phyloP scores from a whole-genome alignment of 768 basidiomycete genomes.

The Trametes gibbosa region DNA sequence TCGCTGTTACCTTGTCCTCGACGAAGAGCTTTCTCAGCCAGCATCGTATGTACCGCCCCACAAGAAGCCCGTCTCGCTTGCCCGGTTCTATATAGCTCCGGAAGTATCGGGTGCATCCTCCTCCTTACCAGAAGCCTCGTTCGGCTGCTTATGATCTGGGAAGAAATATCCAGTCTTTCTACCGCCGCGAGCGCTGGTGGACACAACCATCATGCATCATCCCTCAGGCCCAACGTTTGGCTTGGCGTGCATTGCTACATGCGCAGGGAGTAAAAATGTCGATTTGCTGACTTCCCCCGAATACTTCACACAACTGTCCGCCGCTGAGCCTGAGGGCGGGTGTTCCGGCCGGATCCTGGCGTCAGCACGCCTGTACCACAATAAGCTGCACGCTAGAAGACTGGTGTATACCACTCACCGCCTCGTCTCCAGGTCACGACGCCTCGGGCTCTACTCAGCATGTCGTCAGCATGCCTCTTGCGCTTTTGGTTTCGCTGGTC shows the following conservation, averaged over 20 bases:
- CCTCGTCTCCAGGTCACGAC: neutral
- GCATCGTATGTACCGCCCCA: too few species aligned
- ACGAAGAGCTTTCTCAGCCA: too few species aligned
- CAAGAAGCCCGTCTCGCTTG: too few species aligned
- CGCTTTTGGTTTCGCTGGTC: neutral
- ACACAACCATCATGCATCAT: too few species aligned
- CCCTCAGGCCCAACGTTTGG: too few species aligned
- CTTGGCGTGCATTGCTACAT: neutral
- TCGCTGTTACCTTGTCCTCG: too few species aligned
- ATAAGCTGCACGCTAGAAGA: slow-evolving; percentile 5
- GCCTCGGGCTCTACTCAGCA: neutral
- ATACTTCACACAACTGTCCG: slow-evolving; percentile 15
- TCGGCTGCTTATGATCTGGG: too few species aligned
- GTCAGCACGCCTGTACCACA: slow-evolving; percentile 2
- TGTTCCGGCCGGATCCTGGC: slow-evolving; percentile 15
- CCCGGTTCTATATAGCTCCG: too few species aligned
- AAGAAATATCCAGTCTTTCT: too few species aligned
- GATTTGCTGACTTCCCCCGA: slow-evolving; percentile 6
- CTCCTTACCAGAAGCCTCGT: too few species aligned
- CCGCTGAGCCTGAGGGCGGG: neutral
- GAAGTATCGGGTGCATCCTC: too few species aligned
- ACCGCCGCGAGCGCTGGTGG: too few species aligned
- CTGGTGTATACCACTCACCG: neutral
- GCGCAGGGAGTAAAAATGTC: neutral
- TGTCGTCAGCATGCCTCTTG: neutral